phyloP scores from a whole-genome alignment of 2,329 filamentous ascomycete genomes.

The Lasiodiplodia sp. region DNA sequence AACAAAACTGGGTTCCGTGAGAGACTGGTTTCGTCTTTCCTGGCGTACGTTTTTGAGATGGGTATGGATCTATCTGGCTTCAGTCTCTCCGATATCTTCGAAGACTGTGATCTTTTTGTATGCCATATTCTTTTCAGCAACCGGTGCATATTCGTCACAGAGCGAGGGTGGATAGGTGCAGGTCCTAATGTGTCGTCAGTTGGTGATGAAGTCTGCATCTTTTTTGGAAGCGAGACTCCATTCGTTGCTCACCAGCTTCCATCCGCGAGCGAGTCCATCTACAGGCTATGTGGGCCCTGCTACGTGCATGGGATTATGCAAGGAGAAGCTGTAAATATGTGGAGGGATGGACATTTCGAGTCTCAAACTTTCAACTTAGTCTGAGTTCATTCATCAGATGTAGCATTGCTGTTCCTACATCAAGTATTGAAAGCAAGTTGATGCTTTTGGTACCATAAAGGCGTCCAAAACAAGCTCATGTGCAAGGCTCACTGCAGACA shows the following conservation, averaged over 20 bases:
- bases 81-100: background rate
- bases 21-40: background rate
- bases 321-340: background rate
- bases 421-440: background rate
- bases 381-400: background rate
- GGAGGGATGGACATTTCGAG: background rate
- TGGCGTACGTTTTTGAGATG: background rate
- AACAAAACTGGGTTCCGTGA: background rate
- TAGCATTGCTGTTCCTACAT: background rate
- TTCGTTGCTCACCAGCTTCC: background rate
- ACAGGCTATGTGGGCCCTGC: background rate
- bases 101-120: background rate
- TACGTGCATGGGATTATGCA: constrained; percentile 15
- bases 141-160: background rate
- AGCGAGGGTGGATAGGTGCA: background rate
- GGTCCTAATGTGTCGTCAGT: background rate
- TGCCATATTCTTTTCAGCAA: no score
- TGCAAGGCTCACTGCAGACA: no score
- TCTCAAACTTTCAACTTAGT: constrained; percentile 3
- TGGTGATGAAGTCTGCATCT: background rate
- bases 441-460: no score
- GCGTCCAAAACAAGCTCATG: no score
- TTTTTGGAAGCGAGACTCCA: background rate
- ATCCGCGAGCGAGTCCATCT: background rate
- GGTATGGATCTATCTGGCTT: background rate